These are phyloP conservation scores for Pichia eremophila DNA, from an alignment of 805 yeast species.

Conservation along the genomic window DNA sequence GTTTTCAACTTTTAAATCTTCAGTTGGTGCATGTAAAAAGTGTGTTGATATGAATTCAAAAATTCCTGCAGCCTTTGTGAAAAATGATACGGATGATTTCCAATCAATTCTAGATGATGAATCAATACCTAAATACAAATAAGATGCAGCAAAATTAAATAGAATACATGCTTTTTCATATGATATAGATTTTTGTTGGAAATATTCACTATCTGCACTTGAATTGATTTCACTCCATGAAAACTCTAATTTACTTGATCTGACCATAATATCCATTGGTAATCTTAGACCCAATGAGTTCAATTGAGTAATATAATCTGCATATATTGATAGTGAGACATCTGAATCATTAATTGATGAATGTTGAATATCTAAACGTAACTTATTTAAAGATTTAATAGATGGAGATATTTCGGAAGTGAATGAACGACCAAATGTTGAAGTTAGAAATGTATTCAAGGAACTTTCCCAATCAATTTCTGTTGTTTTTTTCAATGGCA, in stretches of 20 bases:
- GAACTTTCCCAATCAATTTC: constrained; percentile 61
- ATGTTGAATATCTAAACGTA: constrained; percentile 53
- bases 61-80: constrained; percentile 75
- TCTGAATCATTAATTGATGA: constrained; percentile 34
- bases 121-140: constrained; percentile 39
- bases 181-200: constrained; percentile 70
- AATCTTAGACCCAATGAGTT: constrained; percentile 72
- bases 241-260: constrained; percentile 36
- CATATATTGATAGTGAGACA: constrained; percentile 29
- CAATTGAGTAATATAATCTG: constrained; percentile 69
- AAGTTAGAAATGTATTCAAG: constrained; percentile 44
- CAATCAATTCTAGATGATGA: constrained; percentile 30
- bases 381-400: constrained; percentile 41
- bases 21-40: constrained; percentile 81
- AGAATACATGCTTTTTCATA: constrained; percentile 83
- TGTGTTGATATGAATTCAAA: constrained; percentile 64
- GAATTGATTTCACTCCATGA: constrained; percentile 70
- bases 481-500: constrained; percentile 38
- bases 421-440: constrained; percentile 50
- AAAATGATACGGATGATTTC: constrained; percentile 49
- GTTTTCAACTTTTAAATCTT: constrained; percentile 63
- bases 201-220: constrained; percentile 24
- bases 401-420: constrained; percentile 47
- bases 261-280: constrained; percentile 43
- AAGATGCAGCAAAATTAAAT: constrained; percentile 64